Base-by-base conservation (phyloP, 139 green algal genomes). In the Asterochloris erici region DNA sequence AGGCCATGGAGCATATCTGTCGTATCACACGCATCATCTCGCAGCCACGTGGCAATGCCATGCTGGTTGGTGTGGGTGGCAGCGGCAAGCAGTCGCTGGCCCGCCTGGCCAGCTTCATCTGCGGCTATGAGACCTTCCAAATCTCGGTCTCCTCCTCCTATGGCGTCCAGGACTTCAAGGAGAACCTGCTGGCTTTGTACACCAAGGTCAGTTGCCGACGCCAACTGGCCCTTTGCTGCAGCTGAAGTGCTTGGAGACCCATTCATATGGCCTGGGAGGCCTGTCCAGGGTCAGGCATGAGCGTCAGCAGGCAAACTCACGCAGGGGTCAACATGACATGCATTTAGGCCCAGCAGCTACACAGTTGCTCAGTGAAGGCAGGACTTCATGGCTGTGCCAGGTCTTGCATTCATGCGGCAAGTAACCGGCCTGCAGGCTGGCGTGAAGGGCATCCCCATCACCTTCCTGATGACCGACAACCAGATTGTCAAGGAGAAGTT, bases 391-490 rank as follows among this genome's bases (percentile, higher is more conserved):
- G 38, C 38, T 54, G 38, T 54, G 38, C 38, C 6, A 54, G 2
- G 6, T 54, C 38, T 54, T 2, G 38, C 38, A 54, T 54, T 6
- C 38, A 54, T 54, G 6, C 4, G 4, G 38, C 38, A 54, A 54
- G 38, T 54, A 6, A 6, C 38, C 23, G 21, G 27, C 24, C 15
- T 62, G 26, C 77, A 81, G 77, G 86, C 87, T 12, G 93, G 93
- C 38, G 91, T 88, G 15, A 97, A 95, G 88, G 83, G 85, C 73
- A 87, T 83, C 14, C 91, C 91, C 14, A 89, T 95, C 24, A 92
- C 88, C 1, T 95, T 98, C 87, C 85, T 98, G 15, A 91, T 98
- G 89, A 97, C 91, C 0, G 95, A 98, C 89, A 94, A 93, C 84
- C 84, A 93, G 82, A 96, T 98, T 66, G 91, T 96, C 0, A 94